A percentile compares a stretch with the other conserved stretches of the same genome.
Conservation (phyloP, 2,329 filamentous ascomycete genomes). For the Capronia epimyces region DNA sequence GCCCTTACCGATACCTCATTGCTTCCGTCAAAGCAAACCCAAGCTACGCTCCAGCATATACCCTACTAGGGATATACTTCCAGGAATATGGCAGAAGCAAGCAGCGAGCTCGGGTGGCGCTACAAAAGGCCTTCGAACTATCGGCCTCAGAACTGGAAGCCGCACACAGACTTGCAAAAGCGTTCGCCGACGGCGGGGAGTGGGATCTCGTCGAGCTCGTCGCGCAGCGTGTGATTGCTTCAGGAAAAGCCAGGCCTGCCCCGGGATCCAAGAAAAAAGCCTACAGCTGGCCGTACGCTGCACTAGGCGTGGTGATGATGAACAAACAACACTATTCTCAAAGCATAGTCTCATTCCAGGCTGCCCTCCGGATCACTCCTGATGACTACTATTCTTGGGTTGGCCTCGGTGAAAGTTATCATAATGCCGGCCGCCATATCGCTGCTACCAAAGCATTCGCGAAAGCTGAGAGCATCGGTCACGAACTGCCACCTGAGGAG, state of each 20-base stretch:
- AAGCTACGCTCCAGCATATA: conserved; percentile 85
- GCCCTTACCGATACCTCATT: conserved; percentile 79
- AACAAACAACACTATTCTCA: conserved; percentile 88
- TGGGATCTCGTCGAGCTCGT: conserved; percentile 97
- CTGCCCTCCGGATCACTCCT: conserved; percentile 75
- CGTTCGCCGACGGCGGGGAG: conserved; percentile 83
- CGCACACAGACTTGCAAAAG: conserved; percentile 76
- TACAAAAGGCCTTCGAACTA: conserved; percentile 92
- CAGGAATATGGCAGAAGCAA: conserved; percentile 84
- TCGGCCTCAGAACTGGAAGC: conserved; percentile 80
- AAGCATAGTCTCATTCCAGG: conserved; percentile 86
- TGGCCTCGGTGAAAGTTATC: conserved; percentile 93
- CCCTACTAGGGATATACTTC: conserved; percentile 83
- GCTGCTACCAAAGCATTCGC: conserved; percentile 89
- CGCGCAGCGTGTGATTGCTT: conserved; percentile 83
- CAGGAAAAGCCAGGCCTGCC: conserved; percentile 83
- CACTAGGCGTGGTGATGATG: conserved; percentile 86
- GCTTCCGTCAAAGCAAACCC: conserved; percentile 78
- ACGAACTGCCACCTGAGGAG: conserved; percentile 56
- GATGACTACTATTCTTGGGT: conserved; percentile 94
- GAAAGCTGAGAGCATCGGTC: conserved; percentile 72
- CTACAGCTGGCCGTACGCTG: conserved; percentile 92
- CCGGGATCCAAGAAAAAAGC: conserved; percentile 91
- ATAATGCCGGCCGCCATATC: conserved; percentile 86
- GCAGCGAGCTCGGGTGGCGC: conserved; percentile 80